Evolutionary conservation across 2,329 filamentous ascomycete genomes (phyloP).

Genomic region (Xylariaceae sp.): DNA sequence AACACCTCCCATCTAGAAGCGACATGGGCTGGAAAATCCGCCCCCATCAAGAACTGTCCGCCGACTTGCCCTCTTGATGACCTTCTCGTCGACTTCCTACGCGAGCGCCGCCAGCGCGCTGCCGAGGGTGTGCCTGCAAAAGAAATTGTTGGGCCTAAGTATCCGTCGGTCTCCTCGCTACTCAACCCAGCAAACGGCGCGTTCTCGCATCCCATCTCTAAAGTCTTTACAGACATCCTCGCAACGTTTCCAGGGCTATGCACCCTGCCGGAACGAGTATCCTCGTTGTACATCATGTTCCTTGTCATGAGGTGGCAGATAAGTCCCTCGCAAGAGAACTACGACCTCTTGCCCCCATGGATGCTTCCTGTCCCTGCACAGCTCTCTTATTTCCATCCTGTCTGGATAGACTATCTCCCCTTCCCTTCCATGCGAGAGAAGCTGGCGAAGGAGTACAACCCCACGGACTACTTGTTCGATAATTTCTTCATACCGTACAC

Average conservation of each 20-base stretch:
- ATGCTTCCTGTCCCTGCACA: constrained; percentile 68
- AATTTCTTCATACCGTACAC: constrained; percentile 85
- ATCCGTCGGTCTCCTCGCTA: constrained; percentile 78
- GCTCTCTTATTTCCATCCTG: constrained; percentile 68
- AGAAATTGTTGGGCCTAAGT: constrained; percentile 73
- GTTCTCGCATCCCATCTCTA: constrained; percentile 76
- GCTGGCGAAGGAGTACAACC: constrained; percentile 35
- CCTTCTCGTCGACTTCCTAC: constrained; percentile 79
- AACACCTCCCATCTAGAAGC: constrained; percentile 2
- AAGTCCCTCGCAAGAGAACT: constrained; percentile 76
- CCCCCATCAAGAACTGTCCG: constrained; percentile 60
- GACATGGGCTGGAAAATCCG: constrained; percentile 28
- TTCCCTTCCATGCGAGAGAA: constrained; percentile 76
- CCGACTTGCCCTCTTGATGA: constrained; percentile 78
- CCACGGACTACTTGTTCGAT: constrained; percentile 66
- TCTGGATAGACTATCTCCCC: constrained; percentile 81
- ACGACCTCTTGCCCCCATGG: constrained; percentile 76
- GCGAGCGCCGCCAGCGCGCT: constrained; percentile 67
- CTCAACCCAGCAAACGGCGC: constrained; percentile 68
- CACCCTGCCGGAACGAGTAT: constrained; percentile 79
- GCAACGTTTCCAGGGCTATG: constrained; percentile 80
- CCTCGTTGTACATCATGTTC: constrained; percentile 85
- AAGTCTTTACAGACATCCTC: constrained; percentile 83
- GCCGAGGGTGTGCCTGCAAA: constrained; percentile 65
- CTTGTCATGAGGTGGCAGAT: constrained; percentile 85